These are phyloP conservation scores for Yarrowia sp. DNA, from an alignment of 805 yeast genomes.

Conservation along the genomic window DNA sequence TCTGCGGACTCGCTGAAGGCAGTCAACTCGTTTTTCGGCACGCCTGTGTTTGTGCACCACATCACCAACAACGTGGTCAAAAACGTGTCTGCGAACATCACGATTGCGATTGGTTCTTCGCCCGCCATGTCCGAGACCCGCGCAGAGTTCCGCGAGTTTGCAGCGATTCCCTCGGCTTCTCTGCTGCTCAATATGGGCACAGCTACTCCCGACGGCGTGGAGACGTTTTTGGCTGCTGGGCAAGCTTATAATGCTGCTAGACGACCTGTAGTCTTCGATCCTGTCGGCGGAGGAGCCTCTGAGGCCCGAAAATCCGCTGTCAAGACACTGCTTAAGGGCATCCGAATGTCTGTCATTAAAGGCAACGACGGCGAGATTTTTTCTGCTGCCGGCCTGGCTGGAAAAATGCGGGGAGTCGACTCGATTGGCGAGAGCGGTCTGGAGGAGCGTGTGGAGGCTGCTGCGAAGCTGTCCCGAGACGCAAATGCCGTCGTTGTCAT, in stretches of 20 bases:
- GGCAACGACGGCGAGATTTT: slow-evolving; percentile 84
- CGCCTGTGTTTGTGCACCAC: slow-evolving; percentile 65
- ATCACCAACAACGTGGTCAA: slow-evolving; percentile 87
- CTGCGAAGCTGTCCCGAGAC: slow-evolving; percentile 49
- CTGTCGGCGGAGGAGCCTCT: slow-evolving; percentile 92
- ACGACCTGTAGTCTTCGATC: slow-evolving; percentile 75
- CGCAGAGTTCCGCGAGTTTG: slow-evolving; percentile 66
- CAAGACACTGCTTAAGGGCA: slow-evolving; percentile 51
- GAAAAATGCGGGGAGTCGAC: slow-evolving; percentile 74
- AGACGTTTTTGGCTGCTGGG: slow-evolving; percentile 52
- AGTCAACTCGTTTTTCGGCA: background rate
- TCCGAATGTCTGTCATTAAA: slow-evolving; percentile 62
- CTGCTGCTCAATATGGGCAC: slow-evolving; percentile 78
- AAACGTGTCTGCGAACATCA: slow-evolving; percentile 81
- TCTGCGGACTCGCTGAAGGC: background rate
- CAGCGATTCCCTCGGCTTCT: slow-evolving; percentile 52
- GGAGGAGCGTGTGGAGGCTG: slow-evolving; percentile 43
- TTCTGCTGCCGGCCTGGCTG: slow-evolving; percentile 52
- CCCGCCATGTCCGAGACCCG: slow-evolving; percentile 83
- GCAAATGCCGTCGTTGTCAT: slow-evolving; percentile 63
- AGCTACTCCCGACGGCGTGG: slow-evolving; percentile 45
- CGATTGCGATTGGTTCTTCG: slow-evolving; percentile 78
- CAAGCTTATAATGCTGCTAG: slow-evolving; percentile 54
- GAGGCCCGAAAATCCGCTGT: slow-evolving; percentile 52
- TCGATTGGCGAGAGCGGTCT: slow-evolving; percentile 35